A percentile compares a stretch with the other conserved stretches of the same genome.
These are phyloP conservation scores for Calamus simplicifolius DNA, from an alignment of 176 grass and related monocot species.

Conservation along the genomic window DNA sequence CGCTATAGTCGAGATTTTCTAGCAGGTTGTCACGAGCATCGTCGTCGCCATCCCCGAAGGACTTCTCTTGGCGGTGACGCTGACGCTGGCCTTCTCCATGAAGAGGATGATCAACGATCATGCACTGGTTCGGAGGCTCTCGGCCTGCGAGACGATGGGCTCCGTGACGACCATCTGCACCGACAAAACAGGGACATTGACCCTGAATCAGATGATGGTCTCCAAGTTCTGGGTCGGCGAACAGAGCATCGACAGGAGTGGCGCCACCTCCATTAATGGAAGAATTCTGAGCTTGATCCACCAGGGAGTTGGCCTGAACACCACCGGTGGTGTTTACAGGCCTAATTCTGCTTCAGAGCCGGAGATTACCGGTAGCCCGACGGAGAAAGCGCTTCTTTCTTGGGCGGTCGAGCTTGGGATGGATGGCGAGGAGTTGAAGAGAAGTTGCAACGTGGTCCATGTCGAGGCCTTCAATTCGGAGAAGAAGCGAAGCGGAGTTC, in stretches of 20 bases:
- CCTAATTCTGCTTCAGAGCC: conserved; percentile 27
- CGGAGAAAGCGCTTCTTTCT: conserved; percentile 79
- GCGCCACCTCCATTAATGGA: background rate
- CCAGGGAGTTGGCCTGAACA: conserved; percentile 60
- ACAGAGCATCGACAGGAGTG: background rate
- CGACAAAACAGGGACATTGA: conserved; percentile 84
- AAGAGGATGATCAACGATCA: conserved; percentile 91
- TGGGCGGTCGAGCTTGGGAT: conserved; percentile 64
- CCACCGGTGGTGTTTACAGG: conserved; percentile 63
- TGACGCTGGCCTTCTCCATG: conserved; percentile 92
- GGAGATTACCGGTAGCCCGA: conserved; percentile 68
- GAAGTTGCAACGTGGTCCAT: conserved; percentile 41
- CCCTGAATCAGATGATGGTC: conserved; percentile 74
- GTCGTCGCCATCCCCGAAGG: conserved; percentile 88
- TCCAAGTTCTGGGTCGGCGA: conserved; percentile 62
- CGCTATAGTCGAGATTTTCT: conserved; percentile 57
- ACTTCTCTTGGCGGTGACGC: conserved; percentile 79
- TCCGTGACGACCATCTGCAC: conserved; percentile 77
- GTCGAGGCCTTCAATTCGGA: conserved; percentile 91
- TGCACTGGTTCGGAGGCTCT: conserved; percentile 69
- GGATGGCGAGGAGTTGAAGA: conserved; percentile 32
- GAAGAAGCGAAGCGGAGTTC: conserved; percentile 80
- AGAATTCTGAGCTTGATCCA: conserved; percentile 22
- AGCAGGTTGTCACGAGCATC: conserved; percentile 89
- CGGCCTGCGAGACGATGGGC: conserved; percentile 92